Percentiles rank a stretch among this genome's conserved stretches.
Conservation (phyloP, 768 basidiomycete genomes). For the Rhodotorula kratochvilovae region DNA sequence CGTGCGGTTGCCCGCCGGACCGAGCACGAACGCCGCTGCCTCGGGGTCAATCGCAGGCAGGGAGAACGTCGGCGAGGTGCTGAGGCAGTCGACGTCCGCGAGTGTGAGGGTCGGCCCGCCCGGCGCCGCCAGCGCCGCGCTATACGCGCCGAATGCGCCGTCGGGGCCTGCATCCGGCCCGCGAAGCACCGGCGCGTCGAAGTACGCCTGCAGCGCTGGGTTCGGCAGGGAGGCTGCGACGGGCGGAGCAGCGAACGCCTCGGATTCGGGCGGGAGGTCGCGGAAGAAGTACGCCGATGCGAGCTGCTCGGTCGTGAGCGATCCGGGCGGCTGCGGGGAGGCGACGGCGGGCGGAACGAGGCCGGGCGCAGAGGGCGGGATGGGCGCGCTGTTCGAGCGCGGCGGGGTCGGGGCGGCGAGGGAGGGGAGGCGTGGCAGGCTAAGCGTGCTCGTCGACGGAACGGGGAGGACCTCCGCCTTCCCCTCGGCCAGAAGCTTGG, state of each 20-base stretch:
- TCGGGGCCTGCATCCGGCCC: too few relatives aligned
- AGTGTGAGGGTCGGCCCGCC: background rate
- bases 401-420: background rate
- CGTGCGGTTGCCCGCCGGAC: background rate
- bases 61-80: background rate
- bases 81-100: background rate
- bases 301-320: constrained; percentile 7
- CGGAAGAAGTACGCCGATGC: constrained; percentile 27
- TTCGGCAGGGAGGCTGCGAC: background rate
- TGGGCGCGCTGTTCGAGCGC: background rate
- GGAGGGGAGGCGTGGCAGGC: background rate
- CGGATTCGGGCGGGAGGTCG: constrained; percentile 6
- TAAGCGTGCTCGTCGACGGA: background rate
- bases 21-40: background rate
- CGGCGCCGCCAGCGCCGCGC: background rate
- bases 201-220: background rate
- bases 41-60: background rate
- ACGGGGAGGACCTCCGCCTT: background rate
- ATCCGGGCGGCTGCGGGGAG: background rate
- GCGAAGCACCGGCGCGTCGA: background rate
- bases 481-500: background rate
- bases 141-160: background rate
- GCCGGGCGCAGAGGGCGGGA: background rate
- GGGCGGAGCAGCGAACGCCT: background rate
- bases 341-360: background rate